Evolutionary conservation across 2,329 filamentous ascomycete genomes (phyloP).

Genomic region (Cryphonectria carpinicola): DNA sequence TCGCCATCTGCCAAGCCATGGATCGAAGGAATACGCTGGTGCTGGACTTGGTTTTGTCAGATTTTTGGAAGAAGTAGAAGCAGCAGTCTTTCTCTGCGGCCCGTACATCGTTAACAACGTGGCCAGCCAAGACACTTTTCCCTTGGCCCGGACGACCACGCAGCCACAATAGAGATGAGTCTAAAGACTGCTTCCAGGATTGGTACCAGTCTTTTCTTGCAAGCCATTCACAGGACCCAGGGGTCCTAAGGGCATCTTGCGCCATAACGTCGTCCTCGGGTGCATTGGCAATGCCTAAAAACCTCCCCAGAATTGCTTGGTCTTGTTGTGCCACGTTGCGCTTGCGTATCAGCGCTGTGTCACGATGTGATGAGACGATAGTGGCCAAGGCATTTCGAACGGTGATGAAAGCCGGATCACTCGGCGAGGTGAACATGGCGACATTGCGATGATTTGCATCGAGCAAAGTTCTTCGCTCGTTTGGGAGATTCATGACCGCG

Average conservation of each 20-base stretch:
- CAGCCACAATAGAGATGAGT: conserved; percentile 28
- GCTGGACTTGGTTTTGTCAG: conserved; percentile 45
- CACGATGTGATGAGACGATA: conserved; percentile 16
- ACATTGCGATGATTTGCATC: conserved; percentile 39
- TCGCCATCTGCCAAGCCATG: conserved; percentile 39
- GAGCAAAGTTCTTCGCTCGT: conserved; percentile 36
- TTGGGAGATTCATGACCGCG: conserved; percentile 37
- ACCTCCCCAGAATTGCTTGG: conserved; percentile 11
- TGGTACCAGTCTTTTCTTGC: conserved; percentile 13
- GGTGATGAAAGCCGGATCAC: conserved; percentile 35
- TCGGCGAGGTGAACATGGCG: conserved; percentile 33
- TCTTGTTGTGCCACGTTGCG: conserved; percentile 11
- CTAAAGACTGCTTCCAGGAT: conserved; percentile 21
- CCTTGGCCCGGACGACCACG: conserved; percentile 32
- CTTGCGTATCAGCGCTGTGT: not conserved
- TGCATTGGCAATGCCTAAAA: conserved; percentile 21
- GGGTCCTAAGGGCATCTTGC: conserved; percentile 19
- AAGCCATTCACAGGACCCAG: conserved; percentile 29
- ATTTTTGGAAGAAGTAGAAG: conserved; percentile 31
- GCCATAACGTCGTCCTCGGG: conserved; percentile 31
- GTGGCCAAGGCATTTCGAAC: conserved; percentile 36
- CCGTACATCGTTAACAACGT: conserved; percentile 29
- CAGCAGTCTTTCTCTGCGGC: conserved; percentile 22
- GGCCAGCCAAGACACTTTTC: conserved; percentile 31
- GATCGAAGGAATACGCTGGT: conserved; percentile 34